Base-by-base conservation (phyloP, 2,329 filamentous ascomycete species). In the Nannizziopsis arthrosporioides region DNA sequence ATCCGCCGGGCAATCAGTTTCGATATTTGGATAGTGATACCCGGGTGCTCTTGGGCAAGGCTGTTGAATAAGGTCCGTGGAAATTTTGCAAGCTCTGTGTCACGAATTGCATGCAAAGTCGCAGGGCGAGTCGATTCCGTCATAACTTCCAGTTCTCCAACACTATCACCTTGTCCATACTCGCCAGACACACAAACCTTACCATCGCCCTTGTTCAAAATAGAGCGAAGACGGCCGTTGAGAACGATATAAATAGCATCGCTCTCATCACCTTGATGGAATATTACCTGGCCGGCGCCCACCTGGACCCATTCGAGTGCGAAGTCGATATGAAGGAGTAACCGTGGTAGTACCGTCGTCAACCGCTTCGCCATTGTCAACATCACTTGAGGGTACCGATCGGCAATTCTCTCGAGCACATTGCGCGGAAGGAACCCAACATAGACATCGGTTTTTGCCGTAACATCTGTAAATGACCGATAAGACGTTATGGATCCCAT, bases 301-400 rank as follows among this genome's bases (percentile, higher is more conserved):
- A 98, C 88, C 61, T 98, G 93, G 2, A 95, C 82, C 92, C 93
- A 98, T 69, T 98, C 93, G 14, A 98, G 73, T 3, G 92, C 92
- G 68, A 98, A 98, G 65, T 98, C 92, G 54, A 98, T 96, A 60
- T 98, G 92, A 12, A 95, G 73, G 53, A 98, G 89, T 46, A 98
- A 71, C 11, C 86, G 81, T 0, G 93, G 92, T 3, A 98, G 71
- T 5, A 98, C 77, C 53, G 81, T 89, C 0, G 93, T 96, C 51
- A 98, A 71, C 42, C 92, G 76, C 68, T 98, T 98, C 0, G 92
- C 92, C 82, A 98, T 89, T 0, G 93, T 98, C 40, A 98, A 72
- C 8, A 98, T 71, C 2, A 96, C 84, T 36, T 94, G 85, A 0
- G 92, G 92, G 60, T 95, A 92, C 55, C 80, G 82, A 55, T 98